Evolutionary conservation across 2,329 filamentous ascomycete genomes (phyloP).

Genomic region (Penicillium sp.): DNA sequence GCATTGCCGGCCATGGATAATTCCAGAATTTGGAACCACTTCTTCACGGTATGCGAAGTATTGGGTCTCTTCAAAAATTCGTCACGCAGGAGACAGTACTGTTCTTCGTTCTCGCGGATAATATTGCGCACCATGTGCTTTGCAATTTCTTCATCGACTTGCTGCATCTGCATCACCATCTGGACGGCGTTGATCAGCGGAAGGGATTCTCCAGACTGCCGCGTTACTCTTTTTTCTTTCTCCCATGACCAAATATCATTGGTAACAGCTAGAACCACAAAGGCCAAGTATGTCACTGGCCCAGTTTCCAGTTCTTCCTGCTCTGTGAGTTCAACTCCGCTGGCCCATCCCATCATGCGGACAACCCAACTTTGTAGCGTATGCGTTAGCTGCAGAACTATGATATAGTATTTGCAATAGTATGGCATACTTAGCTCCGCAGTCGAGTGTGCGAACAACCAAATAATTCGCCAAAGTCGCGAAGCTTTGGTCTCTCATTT

Average conservation of each 20-base stretch:
- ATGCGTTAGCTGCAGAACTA: background rate
- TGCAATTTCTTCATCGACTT: background rate
- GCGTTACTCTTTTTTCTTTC: constrained; percentile 1
- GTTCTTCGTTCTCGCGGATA: background rate
- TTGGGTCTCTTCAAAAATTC: background rate
- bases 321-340: constrained; percentile 5
- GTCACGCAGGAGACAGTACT: constrained; percentile 2
- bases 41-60: background rate
- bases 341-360: constrained; percentile 4
- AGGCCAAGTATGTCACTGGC: constrained; percentile 1
- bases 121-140: background rate
- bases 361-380: background rate
- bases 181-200: constrained; percentile 6
- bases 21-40: constrained; percentile 1
- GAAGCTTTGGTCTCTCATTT: background rate
- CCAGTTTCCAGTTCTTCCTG: background rate
- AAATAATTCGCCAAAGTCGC: background rate
- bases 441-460: background rate
- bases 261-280: background rate
- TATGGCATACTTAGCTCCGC: background rate
- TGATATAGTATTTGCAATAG: background rate
- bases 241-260: constrained; percentile 9
- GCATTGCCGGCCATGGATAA: constrained; percentile 10
- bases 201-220: background rate
- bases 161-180: background rate